Percentiles rank a stretch among this genome's conserved stretches.
phyloP scores from a whole-genome alignment of 495 filamentous ascomycete species.

The Penicillium alfredii region DNA sequence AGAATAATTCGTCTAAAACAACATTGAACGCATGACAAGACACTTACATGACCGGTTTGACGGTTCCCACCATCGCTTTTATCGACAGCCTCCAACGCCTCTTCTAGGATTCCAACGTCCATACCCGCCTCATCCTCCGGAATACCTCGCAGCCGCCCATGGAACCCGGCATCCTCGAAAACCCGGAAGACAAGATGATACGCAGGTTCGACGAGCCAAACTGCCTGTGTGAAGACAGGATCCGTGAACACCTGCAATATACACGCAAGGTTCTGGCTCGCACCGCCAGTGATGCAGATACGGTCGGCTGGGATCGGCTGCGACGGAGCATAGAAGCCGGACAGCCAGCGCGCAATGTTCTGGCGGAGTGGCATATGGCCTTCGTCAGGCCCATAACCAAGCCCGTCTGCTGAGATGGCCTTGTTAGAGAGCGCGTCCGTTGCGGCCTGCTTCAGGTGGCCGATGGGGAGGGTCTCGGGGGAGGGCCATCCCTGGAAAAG shows the following conservation, averaged over 20 bases:
- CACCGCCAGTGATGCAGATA: slow-evolving; percentile 68
- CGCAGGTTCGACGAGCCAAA: slow-evolving; percentile 63
- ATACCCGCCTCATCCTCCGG: slow-evolving; percentile 62
- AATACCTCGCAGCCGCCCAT: slow-evolving; percentile 46
- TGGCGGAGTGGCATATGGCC: slow-evolving; percentile 56
- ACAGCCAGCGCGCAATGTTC: slow-evolving; percentile 57
- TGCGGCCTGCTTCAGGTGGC: slow-evolving; percentile 47
- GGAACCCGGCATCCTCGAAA: slow-evolving; percentile 60
- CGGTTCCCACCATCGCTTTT: no score
- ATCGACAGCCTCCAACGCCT: slow-evolving; percentile 35
- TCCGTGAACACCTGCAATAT: slow-evolving; percentile 60
- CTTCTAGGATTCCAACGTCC: slow-evolving; percentile 37
- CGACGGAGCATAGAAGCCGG: slow-evolving; percentile 41
- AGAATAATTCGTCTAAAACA: no score
- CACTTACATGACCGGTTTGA: no score
- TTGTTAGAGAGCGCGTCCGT: slow-evolving; percentile 47
- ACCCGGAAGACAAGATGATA: slow-evolving; percentile 63
- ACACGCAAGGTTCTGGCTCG: slow-evolving; percentile 56
- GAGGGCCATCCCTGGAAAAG: slow-evolving; percentile 59
- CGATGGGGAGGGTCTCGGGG: slow-evolving; percentile 52
- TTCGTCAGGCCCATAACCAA: slow-evolving; percentile 66
- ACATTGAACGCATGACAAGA: no score
- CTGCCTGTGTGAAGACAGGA: slow-evolving; percentile 52
- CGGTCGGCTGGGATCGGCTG: slow-evolving; percentile 31
- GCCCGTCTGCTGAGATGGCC: slow-evolving; percentile 36